phyloP scores from a whole-genome alignment of 2,329 filamentous ascomycete species.

The Monosporascus cannonballus region DNA sequence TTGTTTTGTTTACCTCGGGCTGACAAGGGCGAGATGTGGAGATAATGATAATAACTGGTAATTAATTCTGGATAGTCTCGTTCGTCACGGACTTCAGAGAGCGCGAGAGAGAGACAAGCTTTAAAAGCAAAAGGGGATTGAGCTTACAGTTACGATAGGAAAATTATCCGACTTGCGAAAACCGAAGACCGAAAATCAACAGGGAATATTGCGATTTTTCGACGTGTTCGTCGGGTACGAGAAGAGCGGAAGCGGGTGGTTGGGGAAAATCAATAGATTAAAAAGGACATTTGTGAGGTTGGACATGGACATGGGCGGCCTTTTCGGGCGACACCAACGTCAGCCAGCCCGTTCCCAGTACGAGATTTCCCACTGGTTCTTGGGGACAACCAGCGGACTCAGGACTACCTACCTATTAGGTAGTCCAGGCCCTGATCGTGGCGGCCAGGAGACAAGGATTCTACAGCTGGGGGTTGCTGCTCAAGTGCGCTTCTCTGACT shows the following conservation, averaged over 20 bases:
- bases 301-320: background rate
- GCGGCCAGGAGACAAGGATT: too few species aligned
- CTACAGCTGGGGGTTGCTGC: too few species aligned
- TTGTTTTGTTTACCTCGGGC: slow-evolving; percentile 25
- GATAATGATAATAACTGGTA: background rate
- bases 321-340: background rate
- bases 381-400: background rate
- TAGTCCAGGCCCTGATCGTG: too few species aligned
- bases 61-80: background rate
- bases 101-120: background rate
- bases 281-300: background rate
- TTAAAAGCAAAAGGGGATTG: background rate
- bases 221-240: too few species aligned
- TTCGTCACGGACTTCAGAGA: background rate
- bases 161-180: too few species aligned
- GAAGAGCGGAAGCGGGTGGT: background rate
- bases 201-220: too few species aligned
- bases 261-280: background rate
- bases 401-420: background rate
- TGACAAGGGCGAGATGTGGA: background rate
- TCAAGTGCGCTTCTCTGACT: too few species aligned
- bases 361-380: background rate
- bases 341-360: background rate
- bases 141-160: background rate
- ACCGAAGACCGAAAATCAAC: too few species aligned